These are phyloP conservation scores for Mycena floridula DNA, from an alignment of 768 basidiomycete genomes.

Conservation along the genomic window DNA sequence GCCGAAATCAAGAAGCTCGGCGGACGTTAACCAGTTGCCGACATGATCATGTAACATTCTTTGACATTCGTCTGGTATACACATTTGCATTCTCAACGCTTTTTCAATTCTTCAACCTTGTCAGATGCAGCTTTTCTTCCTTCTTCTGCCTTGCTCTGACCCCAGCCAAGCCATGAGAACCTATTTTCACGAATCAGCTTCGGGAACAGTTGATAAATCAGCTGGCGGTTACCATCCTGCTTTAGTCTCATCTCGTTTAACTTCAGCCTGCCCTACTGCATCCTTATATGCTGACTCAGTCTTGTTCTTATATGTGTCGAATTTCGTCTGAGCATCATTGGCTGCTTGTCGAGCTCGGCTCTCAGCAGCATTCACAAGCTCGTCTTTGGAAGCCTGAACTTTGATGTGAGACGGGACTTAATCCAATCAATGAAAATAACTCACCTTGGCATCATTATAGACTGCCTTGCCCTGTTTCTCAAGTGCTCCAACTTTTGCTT, in stretches of 20 bases:
- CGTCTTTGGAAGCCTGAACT: slow-evolving; percentile 4
- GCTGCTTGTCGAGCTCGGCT: slow-evolving; percentile 5
- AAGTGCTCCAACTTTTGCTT: slow-evolving; percentile 7
- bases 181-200: too few species aligned
- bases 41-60: too few species aligned
- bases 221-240: too few species aligned
- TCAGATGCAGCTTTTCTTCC: slow-evolving; percentile 10
- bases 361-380: slow-evolving; percentile 4
- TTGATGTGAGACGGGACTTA: too few species aligned
- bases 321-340: slow-evolving; percentile 2
- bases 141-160: slow-evolving; percentile 14
- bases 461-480: too few species aligned
- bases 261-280: slow-evolving; percentile 1
- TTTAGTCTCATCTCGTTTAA: slow-evolving; percentile 10
- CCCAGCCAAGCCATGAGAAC: slow-evolving; percentile 16
- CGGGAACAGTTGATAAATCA: too few species aligned
- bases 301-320: slow-evolving; percentile 2
- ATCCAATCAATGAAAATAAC: background rate
- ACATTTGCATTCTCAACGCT: too few species aligned
- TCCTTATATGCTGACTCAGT: background rate
- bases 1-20: too few species aligned
- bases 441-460: background rate
- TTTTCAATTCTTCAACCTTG: slow-evolving; percentile 1
- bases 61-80: too few species aligned
- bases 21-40: too few species aligned